Percentiles rank a stretch among this genome's conserved stretches.
Evolutionary conservation across 495 filamentous ascomycete genomes (phyloP).

Genomic region (Viridothelium virens): DNA sequence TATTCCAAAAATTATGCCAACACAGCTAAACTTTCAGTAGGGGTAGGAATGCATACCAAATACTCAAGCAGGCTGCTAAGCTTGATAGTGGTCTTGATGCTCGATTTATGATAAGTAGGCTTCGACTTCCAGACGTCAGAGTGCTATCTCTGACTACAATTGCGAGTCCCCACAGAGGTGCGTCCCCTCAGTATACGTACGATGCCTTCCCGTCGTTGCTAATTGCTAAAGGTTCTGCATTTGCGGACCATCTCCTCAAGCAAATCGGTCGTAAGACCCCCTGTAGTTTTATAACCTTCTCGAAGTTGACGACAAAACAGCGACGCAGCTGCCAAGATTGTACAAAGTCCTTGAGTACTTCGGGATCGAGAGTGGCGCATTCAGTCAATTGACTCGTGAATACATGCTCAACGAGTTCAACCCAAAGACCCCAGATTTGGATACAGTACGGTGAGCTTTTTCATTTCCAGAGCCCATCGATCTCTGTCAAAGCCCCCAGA

Average conservation of each 20-base stretch:
- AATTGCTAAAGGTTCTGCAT: conserved; percentile 48
- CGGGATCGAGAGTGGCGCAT: conserved; percentile 72
- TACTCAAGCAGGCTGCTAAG: conserved; percentile 24
- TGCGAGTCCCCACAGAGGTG: conserved; percentile 78
- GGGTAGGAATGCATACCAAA: conserved; percentile 37
- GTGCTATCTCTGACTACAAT: conserved; percentile 79
- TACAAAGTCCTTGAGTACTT: conserved; percentile 61
- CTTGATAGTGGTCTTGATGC: conserved; percentile 68
- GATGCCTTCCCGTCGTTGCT: neutral
- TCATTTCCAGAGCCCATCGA: neutral
- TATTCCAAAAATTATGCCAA: conserved; percentile 10
- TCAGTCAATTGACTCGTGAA: conserved; percentile 68
- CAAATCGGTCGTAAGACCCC: conserved; percentile 51
- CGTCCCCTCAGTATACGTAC: neutral
- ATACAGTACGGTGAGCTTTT: conserved; percentile 50
- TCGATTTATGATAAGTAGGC: conserved; percentile 80
- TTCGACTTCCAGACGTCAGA: conserved; percentile 62
- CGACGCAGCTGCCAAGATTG: conserved; percentile 51
- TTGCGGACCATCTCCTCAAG: conserved; percentile 77
- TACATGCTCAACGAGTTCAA: conserved; percentile 87
- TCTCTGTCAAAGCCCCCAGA: neutral
- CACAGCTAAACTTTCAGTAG: conserved; percentile 25
- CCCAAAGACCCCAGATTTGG: conserved; percentile 62
- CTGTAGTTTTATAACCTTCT: neutral
- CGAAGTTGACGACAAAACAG: neutral